Conservation (phyloP, 495 filamentous ascomycete genomes). For the Penicillium canescens region DNA sequence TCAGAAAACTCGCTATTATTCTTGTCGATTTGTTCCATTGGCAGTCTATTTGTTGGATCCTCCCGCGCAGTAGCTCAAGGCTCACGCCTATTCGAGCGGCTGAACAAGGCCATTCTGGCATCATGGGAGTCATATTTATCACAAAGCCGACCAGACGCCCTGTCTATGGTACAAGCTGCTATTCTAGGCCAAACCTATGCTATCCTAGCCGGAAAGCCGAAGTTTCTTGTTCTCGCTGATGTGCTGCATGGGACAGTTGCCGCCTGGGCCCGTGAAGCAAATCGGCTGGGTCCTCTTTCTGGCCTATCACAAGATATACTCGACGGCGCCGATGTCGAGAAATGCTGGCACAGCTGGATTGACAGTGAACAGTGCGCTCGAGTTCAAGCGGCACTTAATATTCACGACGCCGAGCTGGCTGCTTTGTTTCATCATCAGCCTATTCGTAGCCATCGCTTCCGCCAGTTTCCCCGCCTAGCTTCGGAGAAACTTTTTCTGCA, state of each 20-base stretch:
- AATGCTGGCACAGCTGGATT: no score
- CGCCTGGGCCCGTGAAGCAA: constrained; percentile 34
- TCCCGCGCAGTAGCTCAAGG: constrained; percentile 27
- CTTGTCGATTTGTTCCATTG: constrained; percentile 35
- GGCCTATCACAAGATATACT: no score
- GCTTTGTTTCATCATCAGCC: constrained; percentile 35
- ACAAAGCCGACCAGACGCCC: constrained; percentile 24
- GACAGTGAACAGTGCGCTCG: no score
- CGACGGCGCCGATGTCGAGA: no score
- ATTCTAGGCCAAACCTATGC: constrained; percentile 41
- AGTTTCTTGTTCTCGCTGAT: constrained; percentile 29
- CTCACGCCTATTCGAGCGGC: constrained; percentile 27
- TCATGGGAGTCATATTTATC: constrained; percentile 30
- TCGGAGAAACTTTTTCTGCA: constrained; percentile 32
- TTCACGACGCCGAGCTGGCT: constrained; percentile 39
- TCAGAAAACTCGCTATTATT: constrained; percentile 31
- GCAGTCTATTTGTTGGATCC: constrained; percentile 35
- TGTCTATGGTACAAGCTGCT: constrained; percentile 39
- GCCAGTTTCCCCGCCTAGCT: constrained; percentile 16
- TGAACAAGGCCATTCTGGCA: constrained; percentile 38
- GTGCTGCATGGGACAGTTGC: constrained; percentile 40
- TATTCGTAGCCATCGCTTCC: constrained; percentile 26
- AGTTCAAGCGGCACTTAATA: no score
- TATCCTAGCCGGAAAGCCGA: constrained; percentile 34
- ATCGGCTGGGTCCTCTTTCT: constrained; percentile 12